Evolutionary conservation across 352 stramenopile genomes (phyloP), one percentile per base, ranked within the genome.

Genomic region (Globisporangium rhizosaccharum): DNA sequence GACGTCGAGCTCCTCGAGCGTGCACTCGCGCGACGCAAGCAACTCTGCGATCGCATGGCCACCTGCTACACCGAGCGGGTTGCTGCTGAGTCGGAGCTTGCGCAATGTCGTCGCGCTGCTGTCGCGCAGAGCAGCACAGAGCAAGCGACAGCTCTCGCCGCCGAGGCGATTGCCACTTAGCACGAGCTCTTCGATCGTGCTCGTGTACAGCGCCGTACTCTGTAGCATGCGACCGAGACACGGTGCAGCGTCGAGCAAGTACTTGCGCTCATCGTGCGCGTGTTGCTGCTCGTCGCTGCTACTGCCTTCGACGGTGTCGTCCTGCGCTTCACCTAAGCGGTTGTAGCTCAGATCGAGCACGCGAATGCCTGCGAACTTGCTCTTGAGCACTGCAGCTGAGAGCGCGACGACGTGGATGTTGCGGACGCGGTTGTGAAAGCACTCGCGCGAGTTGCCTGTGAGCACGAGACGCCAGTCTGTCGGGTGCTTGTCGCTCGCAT

Each of bases 381-480:
- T 82, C 59, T 79, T 83, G 58, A 84, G 63, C 30, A 89, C 37
- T 0, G 79, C 73, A 30, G 68, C 66, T 8, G 65, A 63, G 44
- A 89, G 72, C 53, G 79, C 76, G 17, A 85, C 67, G 20, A 89
- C 59, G 33, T 89, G 76, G 53, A 87, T 85, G 57, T 89, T 89
- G 53, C 79, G 79, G 44, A 88, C 57, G 51, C 77, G 71, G 37
- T 83, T 70, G 56, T 72, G 68, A 61, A 89, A 89, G 48, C 72
- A 68, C 45, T 85, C 75, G 36, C 70, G 72, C 41, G 66, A 74
- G 52, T 87, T 89, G 14, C 79, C 79, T 17, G 73, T 73, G 17
- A 89, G 49, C 44, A 74, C 68, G 28, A 89, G 62, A 28, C 37
- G 46, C 46, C 56, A 44, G 57, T 44, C 14, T 18, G 41, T 15